These are phyloP conservation scores for Phaeosphaeriaceae sp. DNA, from an alignment of 2,329 filamentous ascomycete species.

Conservation along the genomic window DNA sequence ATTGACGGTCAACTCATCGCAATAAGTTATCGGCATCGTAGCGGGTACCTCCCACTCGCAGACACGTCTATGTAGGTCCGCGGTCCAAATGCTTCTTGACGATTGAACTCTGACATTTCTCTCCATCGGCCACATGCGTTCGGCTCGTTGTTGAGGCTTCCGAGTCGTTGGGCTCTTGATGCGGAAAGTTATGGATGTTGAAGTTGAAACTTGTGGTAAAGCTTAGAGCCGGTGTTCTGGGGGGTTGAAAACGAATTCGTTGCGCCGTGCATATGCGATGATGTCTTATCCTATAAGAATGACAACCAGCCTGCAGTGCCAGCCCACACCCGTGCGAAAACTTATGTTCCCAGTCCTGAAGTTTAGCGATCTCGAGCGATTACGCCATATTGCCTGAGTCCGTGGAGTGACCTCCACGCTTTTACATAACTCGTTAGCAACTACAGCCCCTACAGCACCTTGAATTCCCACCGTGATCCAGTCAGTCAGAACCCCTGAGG, in stretches of 20 bases:
- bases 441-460: conserved; percentile 3
- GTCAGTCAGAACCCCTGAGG: too few relatives aligned
- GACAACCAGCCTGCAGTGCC: conserved; percentile 21
- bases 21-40: background rate
- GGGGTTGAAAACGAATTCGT: conserved; percentile 25
- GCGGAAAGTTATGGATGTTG: conserved; percentile 13
- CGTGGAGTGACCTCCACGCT: conserved; percentile 25
- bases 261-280: conserved; percentile 30
- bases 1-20: background rate
- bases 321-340: conserved; percentile 28
- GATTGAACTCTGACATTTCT: conserved; percentile 44
- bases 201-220: conserved; percentile 23
- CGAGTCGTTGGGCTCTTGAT: conserved; percentile 15
- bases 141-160: conserved; percentile 14
- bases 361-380: conserved; percentile 24
- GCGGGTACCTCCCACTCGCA: conserved; percentile 40
- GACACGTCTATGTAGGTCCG: conserved; percentile 45
- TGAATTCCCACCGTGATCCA: background rate
- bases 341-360: conserved; percentile 14
- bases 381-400: conserved; percentile 27
- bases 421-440: conserved; percentile 24
- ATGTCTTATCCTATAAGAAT: conserved; percentile 39
- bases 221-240: conserved; percentile 19
- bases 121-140: conserved; percentile 43
- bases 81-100: conserved; percentile 42